Conservation (phyloP, 2,329 filamentous ascomycete genomes). For the Moelleriella libera region DNA sequence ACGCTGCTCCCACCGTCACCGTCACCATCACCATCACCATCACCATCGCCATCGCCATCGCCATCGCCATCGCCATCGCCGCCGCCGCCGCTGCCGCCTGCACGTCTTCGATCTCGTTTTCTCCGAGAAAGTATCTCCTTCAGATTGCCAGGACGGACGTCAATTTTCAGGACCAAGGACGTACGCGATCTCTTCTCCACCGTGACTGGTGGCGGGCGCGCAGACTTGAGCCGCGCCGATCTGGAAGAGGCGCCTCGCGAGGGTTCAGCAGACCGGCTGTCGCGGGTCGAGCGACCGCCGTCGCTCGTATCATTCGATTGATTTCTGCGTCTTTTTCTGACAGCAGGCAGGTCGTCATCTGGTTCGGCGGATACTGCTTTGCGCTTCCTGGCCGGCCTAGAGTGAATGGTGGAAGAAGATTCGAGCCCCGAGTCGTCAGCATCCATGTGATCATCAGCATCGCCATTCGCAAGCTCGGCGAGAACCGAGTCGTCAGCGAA, state of each 20-base stretch:
- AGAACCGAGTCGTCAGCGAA: no score
- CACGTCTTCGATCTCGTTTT: constrained; percentile 17
- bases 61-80: no score
- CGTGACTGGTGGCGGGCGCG: constrained; percentile 25
- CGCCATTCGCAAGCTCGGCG: background rate
- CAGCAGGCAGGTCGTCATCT: constrained; percentile 37
- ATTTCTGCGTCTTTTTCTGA: constrained; percentile 40
- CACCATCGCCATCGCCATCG: no score
- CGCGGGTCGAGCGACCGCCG: constrained; percentile 20
- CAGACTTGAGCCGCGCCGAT: constrained; percentile 39
- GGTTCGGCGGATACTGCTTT: constrained; percentile 61
- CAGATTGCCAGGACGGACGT: constrained; percentile 21
- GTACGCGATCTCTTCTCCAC: constrained; percentile 22
- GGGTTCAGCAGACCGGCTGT: constrained; percentile 12
- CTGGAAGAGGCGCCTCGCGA: constrained; percentile 28
- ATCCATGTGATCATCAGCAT: background rate
- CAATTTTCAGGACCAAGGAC: constrained; percentile 20
- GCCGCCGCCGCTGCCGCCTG: constrained; percentile 7
- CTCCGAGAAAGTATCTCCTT: constrained; percentile 21
- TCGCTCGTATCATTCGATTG: constrained; percentile 26
- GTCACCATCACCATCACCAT: no score
- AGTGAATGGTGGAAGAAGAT: constrained; percentile 61
- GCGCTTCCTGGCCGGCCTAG: constrained; percentile 67
- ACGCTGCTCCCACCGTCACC: constrained; percentile 5
- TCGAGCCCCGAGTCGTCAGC: constrained; percentile 47